A percentile compares a stretch with the other conserved stretches of the same genome.
phyloP scores from a whole-genome alignment of 768 basidiomycete species.

The Mycena floridula region DNA sequence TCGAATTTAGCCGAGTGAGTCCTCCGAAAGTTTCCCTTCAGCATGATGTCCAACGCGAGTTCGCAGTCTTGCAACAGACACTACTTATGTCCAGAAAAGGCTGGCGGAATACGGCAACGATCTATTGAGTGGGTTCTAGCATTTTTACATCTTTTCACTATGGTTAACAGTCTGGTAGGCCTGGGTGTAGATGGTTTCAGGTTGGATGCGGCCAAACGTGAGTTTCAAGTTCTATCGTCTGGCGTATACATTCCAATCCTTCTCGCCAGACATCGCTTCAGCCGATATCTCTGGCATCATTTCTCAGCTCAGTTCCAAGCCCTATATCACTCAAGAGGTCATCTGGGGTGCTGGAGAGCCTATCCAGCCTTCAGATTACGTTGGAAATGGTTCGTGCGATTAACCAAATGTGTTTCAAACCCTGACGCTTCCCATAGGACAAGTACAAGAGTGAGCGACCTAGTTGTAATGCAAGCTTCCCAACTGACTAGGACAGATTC shows the following conservation, averaged over 20 bases:
- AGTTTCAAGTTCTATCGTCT: conserved; percentile 7
- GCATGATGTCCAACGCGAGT: not conserved
- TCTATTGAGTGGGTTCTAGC: too few species aligned
- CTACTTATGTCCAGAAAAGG: conserved; percentile 47
- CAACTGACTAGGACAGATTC: conserved; percentile 31
- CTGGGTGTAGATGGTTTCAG: conserved; percentile 59
- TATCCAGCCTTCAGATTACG: conserved; percentile 50
- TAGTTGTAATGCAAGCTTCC: not conserved
- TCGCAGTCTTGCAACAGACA: conserved; percentile 52
- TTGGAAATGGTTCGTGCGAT: conserved; percentile 32
- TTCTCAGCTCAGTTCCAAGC: conserved; percentile 29
- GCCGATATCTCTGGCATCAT: conserved; percentile 50
- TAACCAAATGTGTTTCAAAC: not conserved
- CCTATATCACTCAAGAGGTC: conserved; percentile 63
- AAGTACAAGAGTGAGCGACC: conserved; percentile 52
- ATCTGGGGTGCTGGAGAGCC: conserved; percentile 46
- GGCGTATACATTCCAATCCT: not conserved
- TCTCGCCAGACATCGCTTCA: conserved; percentile 47
- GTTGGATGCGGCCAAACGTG: conserved; percentile 62
- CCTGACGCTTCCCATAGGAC: conserved; percentile 23
- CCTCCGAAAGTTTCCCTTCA: not conserved
- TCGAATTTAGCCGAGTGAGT: conserved; percentile 7
- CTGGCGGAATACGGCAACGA: conserved; percentile 57
- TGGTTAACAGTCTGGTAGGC: too few species aligned
- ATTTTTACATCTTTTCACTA: too few species aligned